These are phyloP conservation scores for Corchorus capsularis DNA, from an alignment of 345 rosid species.

Conservation along the genomic window DNA sequence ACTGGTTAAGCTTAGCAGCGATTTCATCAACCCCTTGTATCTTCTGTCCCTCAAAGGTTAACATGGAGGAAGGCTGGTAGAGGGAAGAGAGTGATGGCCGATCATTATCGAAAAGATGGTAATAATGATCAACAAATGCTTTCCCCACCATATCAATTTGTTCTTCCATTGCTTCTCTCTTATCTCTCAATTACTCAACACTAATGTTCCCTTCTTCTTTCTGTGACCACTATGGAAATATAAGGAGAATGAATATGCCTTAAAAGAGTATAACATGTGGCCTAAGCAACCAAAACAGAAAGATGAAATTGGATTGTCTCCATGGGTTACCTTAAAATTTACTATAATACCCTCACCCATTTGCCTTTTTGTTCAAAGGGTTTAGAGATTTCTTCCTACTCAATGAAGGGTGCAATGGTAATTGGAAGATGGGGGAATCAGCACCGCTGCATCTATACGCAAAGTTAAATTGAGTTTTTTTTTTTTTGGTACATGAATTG, in stretches of 20 bases:
- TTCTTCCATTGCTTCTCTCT: slow-evolving; percentile 47
- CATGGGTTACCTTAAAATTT: neutral
- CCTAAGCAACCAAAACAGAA: slow-evolving; percentile 1
- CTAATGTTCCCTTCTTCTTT: neutral
- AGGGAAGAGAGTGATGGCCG: slow-evolving; percentile 53
- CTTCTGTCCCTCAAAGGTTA: slow-evolving; percentile 82
- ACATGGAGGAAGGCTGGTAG: slow-evolving; percentile 67
- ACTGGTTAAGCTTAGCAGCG: slow-evolving; percentile 54
- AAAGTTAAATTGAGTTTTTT: slow-evolving; percentile 24
- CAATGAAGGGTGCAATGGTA: slow-evolving; percentile 24
- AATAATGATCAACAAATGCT: slow-evolving; percentile 79
- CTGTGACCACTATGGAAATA: slow-evolving; percentile 7
- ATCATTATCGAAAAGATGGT: slow-evolving; percentile 67
- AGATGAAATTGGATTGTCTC: slow-evolving; percentile 20
- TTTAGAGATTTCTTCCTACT: neutral
- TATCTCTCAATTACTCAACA: neutral
- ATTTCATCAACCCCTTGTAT: slow-evolving; percentile 56
- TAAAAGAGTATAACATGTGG: slow-evolving; percentile 11
- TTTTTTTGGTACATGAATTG: no score
- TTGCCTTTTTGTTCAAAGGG: neutral
- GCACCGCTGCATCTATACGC: slow-evolving; percentile 46
- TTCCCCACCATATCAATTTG: slow-evolving; percentile 63
- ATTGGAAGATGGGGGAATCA: slow-evolving; percentile 41
- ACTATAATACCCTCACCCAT: slow-evolving; percentile 28
- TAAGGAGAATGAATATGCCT: slow-evolving; percentile 15